Percentiles rank a stretch among this genome's conserved stretches.
Conservation (phyloP, 768 basidiomycete species). For the Boletus tylopilopsis region DNA sequence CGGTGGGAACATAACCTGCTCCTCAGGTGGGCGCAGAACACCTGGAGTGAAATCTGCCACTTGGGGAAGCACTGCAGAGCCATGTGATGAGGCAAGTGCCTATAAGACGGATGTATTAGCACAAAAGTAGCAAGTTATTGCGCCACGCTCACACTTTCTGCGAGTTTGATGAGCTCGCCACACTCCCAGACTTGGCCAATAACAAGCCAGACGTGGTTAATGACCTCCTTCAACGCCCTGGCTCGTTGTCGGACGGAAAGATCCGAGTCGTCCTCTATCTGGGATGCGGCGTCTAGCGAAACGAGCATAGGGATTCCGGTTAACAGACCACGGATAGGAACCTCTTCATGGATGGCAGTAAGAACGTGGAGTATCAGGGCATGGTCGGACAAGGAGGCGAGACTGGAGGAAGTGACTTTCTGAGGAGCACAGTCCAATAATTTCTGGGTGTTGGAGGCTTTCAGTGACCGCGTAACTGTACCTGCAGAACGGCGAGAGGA, state of each 20-base stretch:
- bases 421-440: constrained; percentile 48
- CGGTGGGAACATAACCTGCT: constrained; percentile 41
- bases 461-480: constrained; percentile 51
- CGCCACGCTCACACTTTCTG: constrained; percentile 48
- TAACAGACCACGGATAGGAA: constrained; percentile 73
- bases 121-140: constrained; percentile 14
- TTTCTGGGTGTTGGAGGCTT: constrained; percentile 50
- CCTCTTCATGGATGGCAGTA: constrained; percentile 58
- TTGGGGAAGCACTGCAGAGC: constrained; percentile 36
- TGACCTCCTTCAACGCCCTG: constrained; percentile 55
- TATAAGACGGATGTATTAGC: constrained; percentile 24
- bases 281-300: constrained; percentile 58
- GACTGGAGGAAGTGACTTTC: constrained; percentile 38
- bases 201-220: constrained; percentile 61
- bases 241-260: constrained; percentile 40
- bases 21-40: constrained; percentile 42
- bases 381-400: constrained; percentile 73
- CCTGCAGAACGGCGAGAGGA: constrained; percentile 48
- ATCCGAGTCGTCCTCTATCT: constrained; percentile 40
- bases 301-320: constrained; percentile 84
- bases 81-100: constrained; percentile 45
- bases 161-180: constrained; percentile 46
- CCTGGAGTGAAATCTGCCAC: constrained; percentile 35
- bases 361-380: constrained; percentile 67
- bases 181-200: constrained; percentile 74